Evolutionary conservation across 345 rosid genomes (phyloP).

Genomic region (Stellera chamaejasme): DNA sequence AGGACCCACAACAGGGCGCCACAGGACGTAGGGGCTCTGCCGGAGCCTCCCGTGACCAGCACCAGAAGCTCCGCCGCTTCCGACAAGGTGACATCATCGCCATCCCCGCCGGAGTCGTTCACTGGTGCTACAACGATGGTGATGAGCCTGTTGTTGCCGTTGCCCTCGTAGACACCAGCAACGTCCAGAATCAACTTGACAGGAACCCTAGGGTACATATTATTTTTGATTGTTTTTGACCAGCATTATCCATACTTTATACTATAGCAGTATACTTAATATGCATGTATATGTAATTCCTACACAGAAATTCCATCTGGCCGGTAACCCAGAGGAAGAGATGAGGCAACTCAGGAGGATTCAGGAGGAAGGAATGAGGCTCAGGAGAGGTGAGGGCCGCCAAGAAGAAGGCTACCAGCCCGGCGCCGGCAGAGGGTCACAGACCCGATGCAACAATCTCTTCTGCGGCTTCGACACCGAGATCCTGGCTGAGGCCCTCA

Average conservation of each 20-base stretch:
- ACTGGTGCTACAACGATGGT: conserved; percentile 48
- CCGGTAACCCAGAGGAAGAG: conserved; percentile 57
- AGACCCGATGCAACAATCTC: conserved; percentile 31
- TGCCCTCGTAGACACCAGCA: conserved; percentile 26
- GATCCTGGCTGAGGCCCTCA: conserved; percentile 50
- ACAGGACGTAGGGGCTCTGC: conserved; percentile 7
- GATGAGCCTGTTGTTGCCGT: conserved; percentile 24
- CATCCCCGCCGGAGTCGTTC: conserved; percentile 39
- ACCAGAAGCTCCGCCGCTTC: conserved; percentile 42
- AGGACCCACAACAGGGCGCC: conserved; percentile 22
- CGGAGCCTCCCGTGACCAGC: conserved; percentile 25
- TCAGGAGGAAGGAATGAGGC: conserved; percentile 2
- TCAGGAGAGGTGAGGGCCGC: conserved; percentile 12
- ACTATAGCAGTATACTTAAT: not conserved
- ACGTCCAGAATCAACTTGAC: conserved; percentile 60
- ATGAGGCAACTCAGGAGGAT: conserved; percentile 11
- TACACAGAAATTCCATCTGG: conserved; percentile 48
- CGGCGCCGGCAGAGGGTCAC: not conserved
- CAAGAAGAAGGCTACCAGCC: not conserved
- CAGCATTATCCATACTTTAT: not conserved
- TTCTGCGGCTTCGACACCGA: conserved; percentile 46
- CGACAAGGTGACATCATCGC: conserved; percentile 37
- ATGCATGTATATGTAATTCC: not conserved
- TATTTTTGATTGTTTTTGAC: conserved; percentile 1
- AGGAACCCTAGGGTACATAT: conserved; percentile 46